These are phyloP conservation scores for Boletellus emodensis DNA, from an alignment of 768 basidiomycete species.

Conservation along the genomic window DNA sequence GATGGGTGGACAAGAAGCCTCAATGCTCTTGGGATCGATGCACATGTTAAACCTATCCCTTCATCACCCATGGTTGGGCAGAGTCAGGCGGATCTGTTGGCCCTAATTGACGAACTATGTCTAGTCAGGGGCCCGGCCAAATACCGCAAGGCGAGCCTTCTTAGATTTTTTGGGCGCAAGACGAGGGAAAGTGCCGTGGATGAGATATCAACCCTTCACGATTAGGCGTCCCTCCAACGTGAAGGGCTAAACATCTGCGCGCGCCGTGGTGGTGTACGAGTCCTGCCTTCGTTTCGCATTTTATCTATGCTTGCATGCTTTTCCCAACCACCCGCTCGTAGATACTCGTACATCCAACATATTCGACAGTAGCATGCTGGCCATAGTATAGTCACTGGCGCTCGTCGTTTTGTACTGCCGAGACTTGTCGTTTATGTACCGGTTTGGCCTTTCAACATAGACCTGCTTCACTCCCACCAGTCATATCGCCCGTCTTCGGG, in stretches of 20 bases:
- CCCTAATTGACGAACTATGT: slow-evolving; percentile 21
- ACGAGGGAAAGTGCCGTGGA: slow-evolving; percentile 5
- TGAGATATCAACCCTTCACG: background rate
- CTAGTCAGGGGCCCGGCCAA: slow-evolving; percentile 22
- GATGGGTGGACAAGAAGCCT: slow-evolving; percentile 12
- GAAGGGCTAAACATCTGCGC: background rate
- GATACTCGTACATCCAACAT: too few relatives aligned
- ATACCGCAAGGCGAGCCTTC: slow-evolving; percentile 9
- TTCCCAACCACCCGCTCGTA: too few relatives aligned
- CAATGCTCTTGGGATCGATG: slow-evolving; percentile 8
- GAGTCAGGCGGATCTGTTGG: slow-evolving; percentile 1
- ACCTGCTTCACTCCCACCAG: too few relatives aligned
- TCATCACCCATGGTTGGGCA: background rate
- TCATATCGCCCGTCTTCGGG: too few relatives aligned
- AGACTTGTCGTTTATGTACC: too few relatives aligned
- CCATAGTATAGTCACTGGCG: too few relatives aligned
- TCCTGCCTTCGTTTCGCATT: background rate
- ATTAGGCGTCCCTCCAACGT: background rate
- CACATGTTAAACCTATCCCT: slow-evolving; percentile 11
- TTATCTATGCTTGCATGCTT: background rate
- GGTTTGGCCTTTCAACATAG: too few relatives aligned
- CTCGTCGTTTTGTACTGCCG: too few relatives aligned
- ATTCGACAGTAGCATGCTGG: too few relatives aligned
- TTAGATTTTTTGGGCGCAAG: slow-evolving; percentile 16
- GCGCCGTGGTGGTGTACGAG: too few relatives aligned